These are phyloP conservation scores for Penicillium digitatum DNA, from an alignment of 2,329 filamentous ascomycete genomes.

Conservation along the genomic window DNA sequence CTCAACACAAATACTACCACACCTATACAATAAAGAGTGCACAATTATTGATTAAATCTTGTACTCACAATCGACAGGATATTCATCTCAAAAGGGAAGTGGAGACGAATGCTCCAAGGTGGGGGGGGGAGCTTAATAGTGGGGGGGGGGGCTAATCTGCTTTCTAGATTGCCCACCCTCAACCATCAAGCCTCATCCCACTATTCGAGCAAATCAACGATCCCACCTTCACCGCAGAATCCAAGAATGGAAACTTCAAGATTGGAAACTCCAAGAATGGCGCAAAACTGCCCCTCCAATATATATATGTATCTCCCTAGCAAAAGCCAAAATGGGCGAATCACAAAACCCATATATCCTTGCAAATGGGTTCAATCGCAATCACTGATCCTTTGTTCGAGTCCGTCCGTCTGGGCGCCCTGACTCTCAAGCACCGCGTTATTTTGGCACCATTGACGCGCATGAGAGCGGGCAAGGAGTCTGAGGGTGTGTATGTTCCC, in stretches of 20 bases:
- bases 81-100: neutral
- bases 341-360: neutral
- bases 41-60: neutral
- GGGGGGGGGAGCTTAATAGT: neutral
- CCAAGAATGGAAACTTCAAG: neutral
- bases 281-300: no score
- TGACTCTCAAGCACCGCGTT: slow-evolving; percentile 26
- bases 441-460: slow-evolving; percentile 28
- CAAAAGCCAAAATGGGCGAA: neutral
- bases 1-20: no score
- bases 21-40: no score
- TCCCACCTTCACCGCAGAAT: neutral
- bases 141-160: neutral
- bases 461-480: slow-evolving; percentile 27
- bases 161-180: neutral
- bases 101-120: neutral
- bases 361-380: slow-evolving; percentile 26
- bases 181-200: neutral
- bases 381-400: slow-evolving; percentile 29
- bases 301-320: neutral
- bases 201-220: neutral
- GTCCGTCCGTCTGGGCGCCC: slow-evolving; percentile 32
- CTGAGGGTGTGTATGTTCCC: slow-evolving; percentile 30
- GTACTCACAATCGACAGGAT: neutral
- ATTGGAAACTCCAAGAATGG: neutral